Evolutionary conservation across 2,329 filamentous ascomycete species (phyloP).

Genomic region (Aspergillus novofumigatus): DNA sequence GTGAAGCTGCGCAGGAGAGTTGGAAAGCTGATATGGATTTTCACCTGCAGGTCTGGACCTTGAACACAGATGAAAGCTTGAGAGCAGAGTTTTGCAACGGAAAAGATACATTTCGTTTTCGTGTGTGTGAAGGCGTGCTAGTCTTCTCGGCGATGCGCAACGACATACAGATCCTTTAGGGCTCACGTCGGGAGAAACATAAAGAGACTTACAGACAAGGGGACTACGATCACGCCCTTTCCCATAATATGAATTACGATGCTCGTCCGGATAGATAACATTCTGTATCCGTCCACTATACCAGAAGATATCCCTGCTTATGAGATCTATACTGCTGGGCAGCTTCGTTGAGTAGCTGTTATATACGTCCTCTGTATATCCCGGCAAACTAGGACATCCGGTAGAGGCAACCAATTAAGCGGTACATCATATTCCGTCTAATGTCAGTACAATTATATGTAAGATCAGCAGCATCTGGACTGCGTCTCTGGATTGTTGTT

Average conservation of each 20-base stretch:
- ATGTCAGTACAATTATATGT: neutral
- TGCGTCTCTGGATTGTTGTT: neutral
- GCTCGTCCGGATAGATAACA: neutral
- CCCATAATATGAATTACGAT: neutral
- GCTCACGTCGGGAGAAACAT: neutral
- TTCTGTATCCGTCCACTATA: neutral
- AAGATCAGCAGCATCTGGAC: neutral
- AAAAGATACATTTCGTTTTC: neutral
- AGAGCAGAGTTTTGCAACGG: neutral
- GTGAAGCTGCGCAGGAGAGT: neutral
- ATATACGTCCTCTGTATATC: neutral
- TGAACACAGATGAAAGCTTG: neutral
- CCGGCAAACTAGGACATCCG: neutral
- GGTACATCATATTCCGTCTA: neutral
- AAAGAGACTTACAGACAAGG: neutral
- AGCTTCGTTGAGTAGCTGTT: neutral
- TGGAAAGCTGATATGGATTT: neutral
- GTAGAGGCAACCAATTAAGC: neutral
- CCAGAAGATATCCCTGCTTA: neutral
- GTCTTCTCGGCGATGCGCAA: neutral
- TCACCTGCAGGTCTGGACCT: neutral
- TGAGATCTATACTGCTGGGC: neutral
- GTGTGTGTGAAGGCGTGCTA: neutral
- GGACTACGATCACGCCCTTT: neutral
- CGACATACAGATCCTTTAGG: neutral